Base-by-base conservation (phyloP, 305 asterid species). In the Fraxinus baroniana region DNA sequence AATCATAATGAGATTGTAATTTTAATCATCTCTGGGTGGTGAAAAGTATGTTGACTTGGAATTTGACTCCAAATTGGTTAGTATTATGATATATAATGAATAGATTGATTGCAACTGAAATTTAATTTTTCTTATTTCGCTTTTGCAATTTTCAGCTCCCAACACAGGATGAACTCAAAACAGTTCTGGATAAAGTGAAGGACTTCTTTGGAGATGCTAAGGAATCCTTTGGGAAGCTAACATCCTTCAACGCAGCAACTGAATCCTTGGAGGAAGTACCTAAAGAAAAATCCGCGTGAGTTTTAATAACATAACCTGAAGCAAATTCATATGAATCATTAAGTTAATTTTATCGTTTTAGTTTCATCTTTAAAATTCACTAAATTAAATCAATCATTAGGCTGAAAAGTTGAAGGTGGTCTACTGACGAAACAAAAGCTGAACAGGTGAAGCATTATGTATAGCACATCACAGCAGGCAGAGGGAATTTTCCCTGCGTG, bases 171-270 rank as follows among this genome's bases (percentile, higher is more conserved):
- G 89, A 94, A 86, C 98, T 96, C 81, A 96, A 92, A 87, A 93
- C 99, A 3, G 98, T 96, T 73, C 55, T 96, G 20, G 99, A 96
- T 80, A 94, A 93, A 82, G 97, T 96, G 88, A 92, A 91, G 88
- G 98, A 91, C 85, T 94, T 94, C 87, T 96, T 96, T 39, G 99
- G 98, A 33, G 94, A 91, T 10, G 98, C 98, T n/a, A 94, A 93
- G 87, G 99, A 96, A 85, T 96, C 99, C 2, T 94, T 96, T 18
- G 99, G 98, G 88, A 94, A 96, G 92, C 84, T 96, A 83, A 88
- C 98, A 7, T 88, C 89, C 80, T 81, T 96, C 83, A 89, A 90
- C 83, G 22, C 91, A 5, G 88, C 71, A 75, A 80, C 88, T 1
- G 97, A 90, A 81, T 82, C 90, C 26, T 33, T 93, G 1, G 91